Base-by-base conservation (phyloP, 73 alveolate genomes). In the Paramecium sonneborni region DNA sequence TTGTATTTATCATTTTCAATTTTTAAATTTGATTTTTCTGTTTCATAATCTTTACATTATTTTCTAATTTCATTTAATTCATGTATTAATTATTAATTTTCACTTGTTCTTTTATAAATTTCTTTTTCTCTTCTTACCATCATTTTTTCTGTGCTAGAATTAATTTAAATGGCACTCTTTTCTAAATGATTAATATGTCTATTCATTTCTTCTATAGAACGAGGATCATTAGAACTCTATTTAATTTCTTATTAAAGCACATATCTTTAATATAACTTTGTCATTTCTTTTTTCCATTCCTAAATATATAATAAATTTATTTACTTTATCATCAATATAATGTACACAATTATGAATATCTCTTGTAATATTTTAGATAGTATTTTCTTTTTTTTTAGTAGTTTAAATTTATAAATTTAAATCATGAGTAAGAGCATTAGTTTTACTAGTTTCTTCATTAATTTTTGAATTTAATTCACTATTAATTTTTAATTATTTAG, bases 201-300 rank as follows among this genome's bases (percentile, higher is more conserved):
- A 88, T 96, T 96, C 86, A 97, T 93, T 84, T 97, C 98, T 55
- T 97, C 98, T 5, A 97, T 57, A 20, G 97, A 93, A 48, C 96
- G 97, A 7, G 97, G 98, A 93, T 97, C 99, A 79, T 96, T 97
- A 85, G 95, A 88, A 48, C 95, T 93, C 86, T 95, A 74, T 35
- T 97, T 96, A 46, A 96, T 95, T 34, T 96, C 97, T 69, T 96
- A 68, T 24, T 93, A 84, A 92, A 90, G 93, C 41, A 97, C 99
- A 85, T 97, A 97, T 74, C 92, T 95, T 85, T 96, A 89, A 69
- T 95, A 94, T 2, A 97, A 95, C 9, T 86, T 92, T 93, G 95
- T 93, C 85, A 97, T 92, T 12, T 97, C 99, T n/a, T 93, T 76
- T 6, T 88, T 96, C 94, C 97, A 97, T 14, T 88, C 94, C 69